phyloP scores from a whole-genome alignment of 345 rosid species.

The Bruguiera gymnorhiza region DNA sequence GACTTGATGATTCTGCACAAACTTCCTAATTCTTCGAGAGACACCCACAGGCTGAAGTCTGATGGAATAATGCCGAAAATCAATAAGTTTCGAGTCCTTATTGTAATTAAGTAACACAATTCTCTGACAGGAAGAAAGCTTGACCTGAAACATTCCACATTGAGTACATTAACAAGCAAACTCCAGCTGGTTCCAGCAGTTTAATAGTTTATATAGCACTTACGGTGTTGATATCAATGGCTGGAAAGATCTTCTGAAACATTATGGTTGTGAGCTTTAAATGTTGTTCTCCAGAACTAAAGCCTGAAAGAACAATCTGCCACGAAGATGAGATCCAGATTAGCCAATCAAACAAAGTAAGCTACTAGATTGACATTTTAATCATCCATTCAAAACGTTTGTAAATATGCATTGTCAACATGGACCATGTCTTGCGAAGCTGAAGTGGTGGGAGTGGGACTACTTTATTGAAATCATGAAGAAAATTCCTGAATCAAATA shows the following conservation, averaged over 20 bases:
- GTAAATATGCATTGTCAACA: not conserved
- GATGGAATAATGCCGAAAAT: constrained; percentile 87
- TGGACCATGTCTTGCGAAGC: not conserved
- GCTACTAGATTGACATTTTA: not conserved
- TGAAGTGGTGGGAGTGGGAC: not conserved
- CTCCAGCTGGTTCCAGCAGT: constrained; percentile 11
- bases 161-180: constrained; percentile 18
- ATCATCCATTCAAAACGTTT: not conserved
- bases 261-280: constrained; percentile 73
- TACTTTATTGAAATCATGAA: not conserved
- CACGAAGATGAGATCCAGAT: constrained; percentile 6
- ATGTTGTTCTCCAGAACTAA: constrained; percentile 83
- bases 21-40: constrained; percentile 77
- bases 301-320: constrained; percentile 95
- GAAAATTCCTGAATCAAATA: not conserved
- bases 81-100: constrained; percentile 78
- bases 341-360: not conserved
- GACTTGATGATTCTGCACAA: constrained; percentile 83
- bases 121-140: constrained; percentile 91
- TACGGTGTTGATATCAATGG: constrained; percentile 90
- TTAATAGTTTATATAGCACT: constrained; percentile 24
- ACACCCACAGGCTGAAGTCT: constrained; percentile 87
- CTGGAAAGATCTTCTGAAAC: constrained; percentile 96
- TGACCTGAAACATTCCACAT: constrained; percentile 57
- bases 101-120: constrained; percentile 84